Percentiles rank a stretch among this genome's conserved stretches.
phyloP scores from a whole-genome alignment of 805 yeast genomes.

The Trichomonascus vanleenenianus region DNA sequence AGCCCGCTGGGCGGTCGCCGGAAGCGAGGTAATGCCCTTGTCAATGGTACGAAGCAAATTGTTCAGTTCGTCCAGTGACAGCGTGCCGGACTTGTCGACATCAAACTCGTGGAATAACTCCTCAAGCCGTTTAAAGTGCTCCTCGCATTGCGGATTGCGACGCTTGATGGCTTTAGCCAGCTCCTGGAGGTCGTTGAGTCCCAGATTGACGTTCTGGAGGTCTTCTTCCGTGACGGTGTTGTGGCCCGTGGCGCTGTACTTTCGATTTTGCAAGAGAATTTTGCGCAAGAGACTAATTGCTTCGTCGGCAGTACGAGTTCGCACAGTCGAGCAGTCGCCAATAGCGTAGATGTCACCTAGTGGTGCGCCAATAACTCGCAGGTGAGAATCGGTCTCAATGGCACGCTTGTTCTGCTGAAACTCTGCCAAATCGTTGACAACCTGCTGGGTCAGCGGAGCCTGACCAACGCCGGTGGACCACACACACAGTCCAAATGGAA shows the following conservation, averaged over 20 bases:
- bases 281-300: slow-evolving; percentile 40
- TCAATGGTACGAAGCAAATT: slow-evolving; percentile 47
- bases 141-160: slow-evolving; percentile 51
- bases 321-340: slow-evolving; percentile 64
- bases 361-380: slow-evolving; percentile 62
- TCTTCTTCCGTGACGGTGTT: slow-evolving; percentile 38
- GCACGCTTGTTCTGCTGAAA: slow-evolving; percentile 58
- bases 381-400: slow-evolving; percentile 68
- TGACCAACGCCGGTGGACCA: slow-evolving; percentile 77
- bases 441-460: slow-evolving; percentile 50
- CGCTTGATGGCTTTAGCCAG: slow-evolving; percentile 41
- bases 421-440: slow-evolving; percentile 40
- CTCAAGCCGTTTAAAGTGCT: slow-evolving; percentile 44
- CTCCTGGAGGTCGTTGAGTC: slow-evolving; percentile 41
- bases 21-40: slow-evolving; percentile 55
- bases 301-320: slow-evolving; percentile 51
- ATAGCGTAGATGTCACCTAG: slow-evolving; percentile 61
- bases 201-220: slow-evolving; percentile 40
- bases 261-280: slow-evolving; percentile 16
- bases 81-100: slow-evolving; percentile 37
- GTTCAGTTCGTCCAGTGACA: slow-evolving; percentile 45
- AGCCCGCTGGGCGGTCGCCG: slow-evolving; percentile 71
- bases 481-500: slow-evolving; percentile 61
- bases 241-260: slow-evolving; percentile 12
- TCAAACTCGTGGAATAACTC: slow-evolving; percentile 49